Conservation (phyloP, 768 basidiomycete genomes). For the Phanerodontia chrysosporium region DNA sequence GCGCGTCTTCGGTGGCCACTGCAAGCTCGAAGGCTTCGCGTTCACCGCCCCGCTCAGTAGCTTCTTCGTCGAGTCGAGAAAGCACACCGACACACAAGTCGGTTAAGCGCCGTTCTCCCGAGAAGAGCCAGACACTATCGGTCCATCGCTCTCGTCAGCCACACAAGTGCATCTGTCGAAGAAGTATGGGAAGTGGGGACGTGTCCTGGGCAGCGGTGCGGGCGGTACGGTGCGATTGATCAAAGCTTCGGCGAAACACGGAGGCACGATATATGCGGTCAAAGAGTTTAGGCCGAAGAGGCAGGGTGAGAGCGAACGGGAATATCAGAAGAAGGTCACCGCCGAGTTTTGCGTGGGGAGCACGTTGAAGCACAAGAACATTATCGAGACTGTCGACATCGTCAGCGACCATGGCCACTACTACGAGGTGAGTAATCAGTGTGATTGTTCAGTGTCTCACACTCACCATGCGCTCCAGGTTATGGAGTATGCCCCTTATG, state of each 20-base stretch:
- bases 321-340: conserved; percentile 99
- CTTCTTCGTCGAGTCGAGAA: conserved; percentile 12
- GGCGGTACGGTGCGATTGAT: conserved; percentile 98
- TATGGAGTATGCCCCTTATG: conserved; percentile 99
- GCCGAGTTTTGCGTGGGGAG: conserved; percentile 98
- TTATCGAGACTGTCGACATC: conserved; percentile 98
- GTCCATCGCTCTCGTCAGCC: conserved; percentile 70
- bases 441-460: background rate
- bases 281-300: conserved; percentile 96
- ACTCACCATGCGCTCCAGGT: conserved; percentile 47
- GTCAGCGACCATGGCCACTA: conserved; percentile 97
- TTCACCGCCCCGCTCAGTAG: conserved; percentile 22
- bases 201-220: conserved; percentile 90
- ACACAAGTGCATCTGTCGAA: conserved; percentile 92
- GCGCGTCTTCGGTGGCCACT: conserved; percentile 19
- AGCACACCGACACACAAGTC: conserved; percentile 10
- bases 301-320: conserved; percentile 84
- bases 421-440: conserved; percentile 74
- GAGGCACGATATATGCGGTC: conserved; percentile 86
- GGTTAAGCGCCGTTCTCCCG: conserved; percentile 12
- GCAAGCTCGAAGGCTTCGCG: conserved; percentile 24
- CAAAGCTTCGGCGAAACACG: conserved; percentile 78
- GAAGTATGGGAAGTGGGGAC: conserved; percentile 99
- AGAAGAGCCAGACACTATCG: conserved; percentile 3
- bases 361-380: conserved; percentile 89